Base-by-base conservation (phyloP, 176 grass and related monocot genomes). In the Juncus inflexus region DNA sequence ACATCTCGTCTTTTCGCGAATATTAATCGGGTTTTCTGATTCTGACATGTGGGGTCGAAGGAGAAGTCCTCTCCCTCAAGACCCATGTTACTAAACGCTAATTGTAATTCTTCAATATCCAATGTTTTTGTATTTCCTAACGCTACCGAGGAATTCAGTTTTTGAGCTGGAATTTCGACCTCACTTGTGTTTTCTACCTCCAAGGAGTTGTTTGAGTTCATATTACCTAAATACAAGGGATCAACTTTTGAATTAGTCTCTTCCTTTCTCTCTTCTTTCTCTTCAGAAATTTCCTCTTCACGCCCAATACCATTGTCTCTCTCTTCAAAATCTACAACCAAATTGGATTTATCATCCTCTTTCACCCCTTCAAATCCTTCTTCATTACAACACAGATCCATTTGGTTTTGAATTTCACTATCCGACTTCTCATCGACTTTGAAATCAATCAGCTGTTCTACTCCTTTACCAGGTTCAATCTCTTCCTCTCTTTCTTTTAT, bases 31-130 rank as follows among this genome's bases (percentile, higher is more conserved):
- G 67, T 84, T 9, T 38, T 79, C 58, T 77, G 74, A 9, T 9
- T 47, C 50, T 71, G 69, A 55, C 35, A 49, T 69, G 36, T 61
- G 7, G 54, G 75, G 56, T 70, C 60, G n/a, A 61, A 28, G 54
- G 75, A 54, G 37, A 28, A 70, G 49, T 40, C 79, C 57, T 95
- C 86, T 15, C 84, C 90, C 40, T 79, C 15, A 6, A 83, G 69
- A 37, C 7, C 62, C 70, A 89, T 72, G 35, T 60, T 70, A 60
- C 62, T 67, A 28, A 81, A 77, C 6, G 70, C 62, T 7, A 55
- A 66, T 59, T 79, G 89, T 54, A 89, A 50, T 13, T 75, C 76
- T 42, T 84, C 84, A 10, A 79, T 52, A 39, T 78, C 70, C n/a
- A 47, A 87, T 37, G 40, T 76, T 19, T 56, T 63, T 3, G 52